Evolutionary conservation across 2,329 filamentous ascomycete species (phyloP).

Genomic region (Aspergillus neotritici): DNA sequence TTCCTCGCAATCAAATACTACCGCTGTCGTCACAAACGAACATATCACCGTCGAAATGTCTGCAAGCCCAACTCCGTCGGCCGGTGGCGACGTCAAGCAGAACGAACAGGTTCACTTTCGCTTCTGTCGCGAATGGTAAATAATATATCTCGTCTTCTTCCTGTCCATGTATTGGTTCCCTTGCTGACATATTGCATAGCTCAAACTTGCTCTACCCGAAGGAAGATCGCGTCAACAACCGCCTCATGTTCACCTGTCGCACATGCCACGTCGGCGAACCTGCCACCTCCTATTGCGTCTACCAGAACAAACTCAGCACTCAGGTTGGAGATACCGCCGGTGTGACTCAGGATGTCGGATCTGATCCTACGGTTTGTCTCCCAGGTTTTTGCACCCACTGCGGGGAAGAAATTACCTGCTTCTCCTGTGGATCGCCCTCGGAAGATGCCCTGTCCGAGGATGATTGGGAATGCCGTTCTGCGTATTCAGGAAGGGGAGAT

Average conservation of each 20-base stretch:
- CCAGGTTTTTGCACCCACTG: slow-evolving; percentile 54
- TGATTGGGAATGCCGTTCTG: slow-evolving; percentile 12
- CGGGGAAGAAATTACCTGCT: slow-evolving; percentile 53
- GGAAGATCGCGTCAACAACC: slow-evolving; percentile 78
- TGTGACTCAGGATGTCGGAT: slow-evolving; percentile 93
- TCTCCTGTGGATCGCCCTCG: slow-evolving; percentile 44
- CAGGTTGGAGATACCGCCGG: slow-evolving; percentile 91
- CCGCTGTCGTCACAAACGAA: background rate
- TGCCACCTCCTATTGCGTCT: slow-evolving; percentile 84
- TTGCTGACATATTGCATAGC: slow-evolving; percentile 40
- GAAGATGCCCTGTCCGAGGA: slow-evolving; percentile 12
- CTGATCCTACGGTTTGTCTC: slow-evolving; percentile 94
- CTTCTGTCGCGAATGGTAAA: slow-evolving; percentile 93
- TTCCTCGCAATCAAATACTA: background rate
- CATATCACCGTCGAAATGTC: slow-evolving; percentile 27
- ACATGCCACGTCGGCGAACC: slow-evolving; percentile 89
- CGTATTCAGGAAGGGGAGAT: slow-evolving; percentile 4
- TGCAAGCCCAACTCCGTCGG: slow-evolving; percentile 39
- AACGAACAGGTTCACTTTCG: slow-evolving; percentile 84
- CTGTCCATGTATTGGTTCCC: background rate
- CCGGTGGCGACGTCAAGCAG: slow-evolving; percentile 34
- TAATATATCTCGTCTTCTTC: background rate
- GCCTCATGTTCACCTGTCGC: slow-evolving; percentile 90
- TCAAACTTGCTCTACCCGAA: slow-evolving; percentile 98
- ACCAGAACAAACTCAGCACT: slow-evolving; percentile 88